phyloP scores from a whole-genome alignment of 192 early-diverging fungal species.

The Backusella luteola region DNA sequence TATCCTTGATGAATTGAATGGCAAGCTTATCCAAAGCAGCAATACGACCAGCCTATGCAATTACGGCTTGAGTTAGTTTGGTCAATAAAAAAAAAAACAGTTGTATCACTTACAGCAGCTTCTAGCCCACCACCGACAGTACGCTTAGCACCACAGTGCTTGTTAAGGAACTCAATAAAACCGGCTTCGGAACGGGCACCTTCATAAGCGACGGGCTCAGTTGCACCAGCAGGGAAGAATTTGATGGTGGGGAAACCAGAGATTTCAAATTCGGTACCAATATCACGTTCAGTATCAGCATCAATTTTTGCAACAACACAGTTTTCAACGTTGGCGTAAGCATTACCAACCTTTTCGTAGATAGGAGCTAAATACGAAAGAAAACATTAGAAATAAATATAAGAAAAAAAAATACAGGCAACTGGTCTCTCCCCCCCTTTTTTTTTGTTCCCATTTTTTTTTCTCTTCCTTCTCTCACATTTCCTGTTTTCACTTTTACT shows the following conservation, averaged over 20 bases:
- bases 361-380: conserved; percentile 59
- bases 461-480: neutral
- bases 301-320: conserved; percentile 89
- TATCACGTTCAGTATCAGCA: conserved; percentile 62
- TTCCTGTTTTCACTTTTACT: neutral
- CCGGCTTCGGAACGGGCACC: conserved; percentile 67
- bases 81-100: neutral
- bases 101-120: conserved; percentile 39
- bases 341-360: conserved; percentile 85
- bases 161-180: conserved; percentile 84
- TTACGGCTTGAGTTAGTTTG: conserved; percentile 22
- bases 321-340: conserved; percentile 76
- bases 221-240: conserved; percentile 72
- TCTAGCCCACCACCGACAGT: conserved; percentile 69
- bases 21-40: conserved; percentile 57
- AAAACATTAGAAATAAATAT: too few relatives aligned
- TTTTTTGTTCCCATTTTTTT: neutral
- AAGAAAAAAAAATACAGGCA: neutral
- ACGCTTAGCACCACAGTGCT: conserved; percentile 77
- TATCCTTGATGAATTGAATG: conserved; percentile 59
- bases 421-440: neutral
- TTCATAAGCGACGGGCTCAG: conserved; percentile 69
- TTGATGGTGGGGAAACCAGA: conserved; percentile 88
- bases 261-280: conserved; percentile 67
- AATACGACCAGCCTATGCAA: conserved; percentile 57